Conservation (phyloP, 1,284 basidiomycete genomes). For the Phenoliferia sp. region DNA sequence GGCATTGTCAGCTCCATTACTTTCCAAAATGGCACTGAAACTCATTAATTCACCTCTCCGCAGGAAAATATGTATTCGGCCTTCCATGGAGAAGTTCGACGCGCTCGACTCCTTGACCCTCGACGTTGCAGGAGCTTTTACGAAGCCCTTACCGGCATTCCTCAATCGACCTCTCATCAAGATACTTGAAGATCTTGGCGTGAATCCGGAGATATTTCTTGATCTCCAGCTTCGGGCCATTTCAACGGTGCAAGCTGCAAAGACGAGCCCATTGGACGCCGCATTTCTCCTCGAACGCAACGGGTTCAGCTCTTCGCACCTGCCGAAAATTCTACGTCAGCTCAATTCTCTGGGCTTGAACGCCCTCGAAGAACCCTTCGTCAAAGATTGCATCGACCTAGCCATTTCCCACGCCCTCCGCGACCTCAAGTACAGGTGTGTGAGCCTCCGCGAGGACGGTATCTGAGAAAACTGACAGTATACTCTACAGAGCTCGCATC, state of each 20-base stretch:
- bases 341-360: slow-evolving; percentile 2
- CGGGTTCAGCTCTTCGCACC: slow-evolving; percentile 47
- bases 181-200: slow-evolving; percentile 37
- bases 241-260: slow-evolving; percentile 52
- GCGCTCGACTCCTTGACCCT: slow-evolving; percentile 53
- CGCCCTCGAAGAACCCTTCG: slow-evolving; percentile 50
- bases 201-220: slow-evolving; percentile 25
- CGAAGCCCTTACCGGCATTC: slow-evolving; percentile 34
- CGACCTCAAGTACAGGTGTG: slow-evolving; percentile 56
- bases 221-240: slow-evolving; percentile 48
- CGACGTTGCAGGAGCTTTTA: slow-evolving; percentile 44
- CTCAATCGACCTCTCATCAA: slow-evolving; percentile 40
- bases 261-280: slow-evolving; percentile 46
- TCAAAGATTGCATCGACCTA: slow-evolving; percentile 52
- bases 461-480: background rate
- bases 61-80: slow-evolving; percentile 48
- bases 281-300: slow-evolving; percentile 41
- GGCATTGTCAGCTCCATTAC: too few relatives aligned
- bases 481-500: slow-evolving; percentile 54
- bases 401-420: slow-evolving; percentile 60
- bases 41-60: background rate
- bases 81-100: slow-evolving; percentile 61
- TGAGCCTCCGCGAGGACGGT: background rate
- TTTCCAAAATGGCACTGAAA: background rate
- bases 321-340: background rate